Conservation (phyloP, 75 land plant species). For the Adiantum capillusveneris region DNA sequence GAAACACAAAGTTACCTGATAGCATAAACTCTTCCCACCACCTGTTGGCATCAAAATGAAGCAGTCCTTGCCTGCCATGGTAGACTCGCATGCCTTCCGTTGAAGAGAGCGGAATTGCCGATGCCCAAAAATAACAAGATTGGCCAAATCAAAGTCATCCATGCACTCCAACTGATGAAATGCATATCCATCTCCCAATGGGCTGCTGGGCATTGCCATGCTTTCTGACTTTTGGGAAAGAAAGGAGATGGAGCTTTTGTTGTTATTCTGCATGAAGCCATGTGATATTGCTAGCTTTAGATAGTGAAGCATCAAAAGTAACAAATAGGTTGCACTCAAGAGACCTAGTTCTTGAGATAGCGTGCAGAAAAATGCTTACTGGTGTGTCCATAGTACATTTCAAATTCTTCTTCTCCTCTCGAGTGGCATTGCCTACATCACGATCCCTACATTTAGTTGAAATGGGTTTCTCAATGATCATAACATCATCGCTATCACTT, state of each 20-base stretch:
- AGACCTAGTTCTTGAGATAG: no score
- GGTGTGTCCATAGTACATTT: neutral
- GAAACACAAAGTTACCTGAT: slow-evolving; percentile 46
- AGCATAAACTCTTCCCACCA: slow-evolving; percentile 86
- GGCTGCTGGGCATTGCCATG: neutral
- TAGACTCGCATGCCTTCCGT: slow-evolving; percentile 61
- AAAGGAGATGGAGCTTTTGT: no score
- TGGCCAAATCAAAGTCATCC: slow-evolving; percentile 74
- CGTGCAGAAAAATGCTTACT: no score
- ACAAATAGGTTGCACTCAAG: no score
- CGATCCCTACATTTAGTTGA: no score
- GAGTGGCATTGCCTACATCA: neutral
- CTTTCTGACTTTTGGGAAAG: no score
- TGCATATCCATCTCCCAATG: slow-evolving; percentile 8
- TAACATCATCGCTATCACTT: slow-evolving; percentile 10
- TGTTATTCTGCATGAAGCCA: no score
- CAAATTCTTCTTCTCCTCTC: neutral
- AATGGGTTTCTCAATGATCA: slow-evolving; percentile 7
- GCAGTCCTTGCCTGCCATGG: slow-evolving; percentile 51
- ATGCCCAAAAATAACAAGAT: slow-evolving; percentile 72
- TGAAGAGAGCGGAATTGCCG: slow-evolving; percentile 55
- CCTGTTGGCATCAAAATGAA: slow-evolving; percentile 90
- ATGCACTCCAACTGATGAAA: slow-evolving; percentile 45
- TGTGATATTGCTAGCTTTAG: no score
- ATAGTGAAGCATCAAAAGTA: neutral